Percentiles rank a stretch among this genome's conserved stretches.
These are phyloP conservation scores for Adenanthera pavonina DNA, from an alignment of 306 rosid species.

Conservation along the genomic window DNA sequence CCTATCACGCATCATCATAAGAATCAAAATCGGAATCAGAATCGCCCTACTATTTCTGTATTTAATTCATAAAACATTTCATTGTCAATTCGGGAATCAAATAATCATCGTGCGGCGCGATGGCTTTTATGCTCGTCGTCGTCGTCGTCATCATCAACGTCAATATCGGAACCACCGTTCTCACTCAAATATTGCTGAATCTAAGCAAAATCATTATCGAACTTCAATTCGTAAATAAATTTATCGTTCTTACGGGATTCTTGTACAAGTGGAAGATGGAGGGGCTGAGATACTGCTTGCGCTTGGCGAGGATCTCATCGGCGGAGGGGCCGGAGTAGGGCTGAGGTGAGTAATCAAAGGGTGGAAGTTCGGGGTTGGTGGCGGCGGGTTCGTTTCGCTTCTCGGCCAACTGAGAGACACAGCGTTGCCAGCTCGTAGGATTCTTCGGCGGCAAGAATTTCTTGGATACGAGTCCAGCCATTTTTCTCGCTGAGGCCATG, in stretches of 20 bases:
- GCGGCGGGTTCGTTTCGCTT: conserved; percentile 32
- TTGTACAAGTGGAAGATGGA: conserved; percentile 67
- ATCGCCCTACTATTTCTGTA: not conserved
- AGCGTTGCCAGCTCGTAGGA: conserved; percentile 36
- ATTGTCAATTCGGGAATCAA: not conserved
- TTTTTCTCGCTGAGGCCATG: conserved; percentile 33
- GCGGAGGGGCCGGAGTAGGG: conserved; percentile 75
- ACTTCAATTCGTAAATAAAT: not conserved
- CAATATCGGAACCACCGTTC: not conserved
- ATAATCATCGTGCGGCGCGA: not conserved
- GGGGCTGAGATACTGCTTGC: conserved; percentile 80
- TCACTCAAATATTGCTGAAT: not conserved
- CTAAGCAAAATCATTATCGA: not conserved
- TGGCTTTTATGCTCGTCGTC: not conserved
- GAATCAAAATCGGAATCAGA: not conserved
- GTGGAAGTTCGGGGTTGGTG: conserved; percentile 54
- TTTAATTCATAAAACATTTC: not conserved
- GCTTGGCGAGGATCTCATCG: conserved; percentile 74
- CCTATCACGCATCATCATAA: conserved; percentile 42
- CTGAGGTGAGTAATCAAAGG: conserved; percentile 73
- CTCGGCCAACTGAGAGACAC: conserved; percentile 53
- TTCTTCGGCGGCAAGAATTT: conserved; percentile 38
- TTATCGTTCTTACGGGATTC: conserved; percentile 64
- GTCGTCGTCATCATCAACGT: not conserved
- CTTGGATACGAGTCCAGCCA: conserved; percentile 58